phyloP scores from a whole-genome alignment of 2,329 filamentous ascomycete species.

The Neophaeococcomyces mojaviensis region DNA sequence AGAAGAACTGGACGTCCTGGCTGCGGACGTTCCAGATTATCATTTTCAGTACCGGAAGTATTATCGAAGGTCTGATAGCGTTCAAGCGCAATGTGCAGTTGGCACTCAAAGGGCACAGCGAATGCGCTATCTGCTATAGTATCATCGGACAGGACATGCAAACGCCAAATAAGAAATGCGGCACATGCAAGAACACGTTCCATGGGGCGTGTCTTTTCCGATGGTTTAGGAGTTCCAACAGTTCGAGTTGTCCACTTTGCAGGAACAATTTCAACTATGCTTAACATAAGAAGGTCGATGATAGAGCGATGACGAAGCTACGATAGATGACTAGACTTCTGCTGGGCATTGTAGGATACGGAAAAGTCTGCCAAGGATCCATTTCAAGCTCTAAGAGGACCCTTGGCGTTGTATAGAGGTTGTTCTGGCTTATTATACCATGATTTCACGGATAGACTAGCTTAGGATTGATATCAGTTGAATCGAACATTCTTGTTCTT shows the following conservation, averaged over 20 bases:
- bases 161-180: conserved; percentile 83
- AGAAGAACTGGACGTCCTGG: conserved; percentile 91
- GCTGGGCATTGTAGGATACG: no score
- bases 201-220: conserved; percentile 85
- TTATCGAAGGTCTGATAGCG: conserved; percentile 77
- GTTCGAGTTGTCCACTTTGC: conserved; percentile 86
- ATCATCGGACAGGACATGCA: conserved; percentile 84
- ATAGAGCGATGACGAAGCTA: no score
- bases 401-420: no score
- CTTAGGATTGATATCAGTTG: no score
- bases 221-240: conserved; percentile 93
- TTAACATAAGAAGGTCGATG: conserved; percentile 19
- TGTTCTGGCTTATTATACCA: no score
- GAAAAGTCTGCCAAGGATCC: no score
- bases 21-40: conserved; percentile 84
- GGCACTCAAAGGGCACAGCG: conserved; percentile 82
- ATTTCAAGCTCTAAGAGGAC: no score
- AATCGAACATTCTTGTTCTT: no score
- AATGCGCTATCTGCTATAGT: conserved; percentile 95
- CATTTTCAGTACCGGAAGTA: conserved; percentile 79
- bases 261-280: conserved; percentile 72
- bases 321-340: no score
- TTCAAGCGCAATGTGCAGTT: conserved; percentile 84
- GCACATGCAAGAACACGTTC: conserved; percentile 90
- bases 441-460: no score